phyloP scores from a whole-genome alignment of 495 filamentous ascomycete species.

The Pyrenula aspistea region DNA sequence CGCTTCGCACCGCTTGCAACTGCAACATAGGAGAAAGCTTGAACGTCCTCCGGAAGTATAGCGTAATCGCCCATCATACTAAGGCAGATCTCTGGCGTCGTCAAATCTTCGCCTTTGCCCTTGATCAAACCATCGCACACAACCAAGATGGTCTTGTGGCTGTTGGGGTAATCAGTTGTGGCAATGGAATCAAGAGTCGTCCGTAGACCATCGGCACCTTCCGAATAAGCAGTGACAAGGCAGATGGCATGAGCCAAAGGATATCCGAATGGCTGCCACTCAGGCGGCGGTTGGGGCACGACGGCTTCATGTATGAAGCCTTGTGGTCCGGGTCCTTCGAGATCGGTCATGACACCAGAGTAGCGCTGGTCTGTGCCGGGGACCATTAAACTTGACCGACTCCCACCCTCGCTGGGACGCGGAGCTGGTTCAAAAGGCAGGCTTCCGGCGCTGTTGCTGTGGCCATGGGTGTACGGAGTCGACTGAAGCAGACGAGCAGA shows the following conservation, averaged over 20 bases:
- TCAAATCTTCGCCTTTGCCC: slow-evolving; percentile 75
- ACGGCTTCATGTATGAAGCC: slow-evolving; percentile 94
- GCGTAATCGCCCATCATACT: slow-evolving; percentile 92
- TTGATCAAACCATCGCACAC: slow-evolving; percentile 98
- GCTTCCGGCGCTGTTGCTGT: slow-evolving; percentile 54
- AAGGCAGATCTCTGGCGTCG: slow-evolving; percentile 83
- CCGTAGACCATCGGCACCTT: slow-evolving; percentile 83
- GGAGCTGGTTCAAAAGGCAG: slow-evolving; percentile 31
- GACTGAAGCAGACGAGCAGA: slow-evolving; percentile 53
- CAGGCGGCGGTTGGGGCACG: slow-evolving; percentile 92
- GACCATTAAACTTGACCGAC: slow-evolving; percentile 40
- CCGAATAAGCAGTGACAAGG: slow-evolving; percentile 93
- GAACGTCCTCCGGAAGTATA: slow-evolving; percentile 64
- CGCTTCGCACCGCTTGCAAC: slow-evolving; percentile 93
- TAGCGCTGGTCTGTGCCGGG: slow-evolving; percentile 32
- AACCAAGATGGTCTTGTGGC: slow-evolving; percentile 90
- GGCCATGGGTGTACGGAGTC: slow-evolving; percentile 57
- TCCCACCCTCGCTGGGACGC: slow-evolving; percentile 24
- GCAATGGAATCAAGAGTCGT: slow-evolving; percentile 94
- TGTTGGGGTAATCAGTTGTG: slow-evolving; percentile 97
- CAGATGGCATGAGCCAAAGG: slow-evolving; percentile 89
- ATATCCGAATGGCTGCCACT: slow-evolving; percentile 94
- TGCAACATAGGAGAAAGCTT: slow-evolving; percentile 88
- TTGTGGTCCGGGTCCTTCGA: slow-evolving; percentile 68
- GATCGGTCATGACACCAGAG: slow-evolving; percentile 44